These are phyloP conservation scores for Lolium rigidum DNA, from an alignment of 176 grass and related monocot species.

Conservation along the genomic window DNA sequence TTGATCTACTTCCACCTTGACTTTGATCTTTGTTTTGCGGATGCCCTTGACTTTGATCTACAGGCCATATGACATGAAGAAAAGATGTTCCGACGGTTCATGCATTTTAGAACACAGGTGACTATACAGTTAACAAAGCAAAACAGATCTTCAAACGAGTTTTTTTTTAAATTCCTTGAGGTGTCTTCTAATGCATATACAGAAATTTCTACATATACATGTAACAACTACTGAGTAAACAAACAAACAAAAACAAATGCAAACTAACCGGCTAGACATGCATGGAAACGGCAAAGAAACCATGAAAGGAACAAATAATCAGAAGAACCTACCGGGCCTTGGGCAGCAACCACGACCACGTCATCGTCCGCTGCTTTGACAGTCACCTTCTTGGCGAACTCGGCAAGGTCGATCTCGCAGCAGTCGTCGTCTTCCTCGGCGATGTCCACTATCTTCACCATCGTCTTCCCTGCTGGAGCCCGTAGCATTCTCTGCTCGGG, in stretches of 20 bases:
- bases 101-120: neutral
- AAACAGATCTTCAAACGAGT: neutral
- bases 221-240: neutral
- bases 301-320: neutral
- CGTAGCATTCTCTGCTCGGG: neutral
- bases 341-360: slow-evolving; percentile 53
- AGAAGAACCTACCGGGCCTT: slow-evolving; percentile 46
- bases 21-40: slow-evolving; percentile 26
- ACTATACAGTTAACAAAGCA: neutral
- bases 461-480: neutral
- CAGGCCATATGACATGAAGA: slow-evolving; percentile 35
- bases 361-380: slow-evolving; percentile 49
- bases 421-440: slow-evolving; percentile 49
- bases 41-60: slow-evolving; percentile 42
- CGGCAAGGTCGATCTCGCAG: slow-evolving; percentile 44
- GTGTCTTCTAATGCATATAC: neutral
- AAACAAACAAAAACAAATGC: neutral
- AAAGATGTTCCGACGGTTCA: slow-evolving; percentile 35
- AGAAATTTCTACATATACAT: neutral
- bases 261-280: neutral
- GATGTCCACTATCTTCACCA: slow-evolving; percentile 42
- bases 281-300: neutral
- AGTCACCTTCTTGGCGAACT: slow-evolving; percentile 46
- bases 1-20: slow-evolving; percentile 17
- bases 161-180: neutral